Percentiles rank a stretch among this genome's conserved stretches.
These are phyloP conservation scores for Clausena lansium DNA, from an alignment of 345 rosid genomes.

Conservation along the genomic window DNA sequence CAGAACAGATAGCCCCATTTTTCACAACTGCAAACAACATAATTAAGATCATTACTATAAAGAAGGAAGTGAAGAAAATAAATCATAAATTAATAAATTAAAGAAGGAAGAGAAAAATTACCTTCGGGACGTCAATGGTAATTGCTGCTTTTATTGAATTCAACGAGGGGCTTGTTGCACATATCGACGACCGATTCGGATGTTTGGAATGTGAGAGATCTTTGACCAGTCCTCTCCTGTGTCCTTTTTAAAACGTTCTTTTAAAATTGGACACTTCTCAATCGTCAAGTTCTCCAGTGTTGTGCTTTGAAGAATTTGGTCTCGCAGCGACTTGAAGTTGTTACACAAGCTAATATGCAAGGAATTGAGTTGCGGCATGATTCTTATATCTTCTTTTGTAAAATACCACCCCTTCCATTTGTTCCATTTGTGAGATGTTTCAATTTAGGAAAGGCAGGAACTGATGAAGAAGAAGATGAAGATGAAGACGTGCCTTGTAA, in stretches of 20 bases:
- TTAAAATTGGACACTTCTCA: not conserved
- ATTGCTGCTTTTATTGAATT: too few relatives aligned
- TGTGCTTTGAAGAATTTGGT: not conserved
- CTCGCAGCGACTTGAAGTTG: not conserved
- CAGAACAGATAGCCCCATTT: too few relatives aligned
- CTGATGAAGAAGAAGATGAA: too few relatives aligned
- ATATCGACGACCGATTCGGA: too few relatives aligned
- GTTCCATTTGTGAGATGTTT: not conserved
- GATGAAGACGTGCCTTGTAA: too few relatives aligned
- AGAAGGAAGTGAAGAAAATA: too few relatives aligned
- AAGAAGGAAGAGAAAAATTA: too few relatives aligned
- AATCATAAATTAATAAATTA: too few relatives aligned
- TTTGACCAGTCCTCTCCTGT: not conserved
- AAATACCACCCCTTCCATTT: not conserved
- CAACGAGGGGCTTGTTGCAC: too few relatives aligned
- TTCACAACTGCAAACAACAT: too few relatives aligned
- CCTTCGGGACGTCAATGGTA: too few relatives aligned
- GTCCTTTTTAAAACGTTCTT: not conserved
- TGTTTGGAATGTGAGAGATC: not conserved
- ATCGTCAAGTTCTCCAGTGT: not conserved
- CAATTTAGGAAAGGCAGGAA: not conserved
- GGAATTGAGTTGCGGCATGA: not conserved
- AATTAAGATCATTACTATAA: too few relatives aligned
- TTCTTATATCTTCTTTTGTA: not conserved
- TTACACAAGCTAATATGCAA: not conserved